Base-by-base conservation (phyloP, 176 grass and related monocot species). In the Carex scoparia region DNA sequence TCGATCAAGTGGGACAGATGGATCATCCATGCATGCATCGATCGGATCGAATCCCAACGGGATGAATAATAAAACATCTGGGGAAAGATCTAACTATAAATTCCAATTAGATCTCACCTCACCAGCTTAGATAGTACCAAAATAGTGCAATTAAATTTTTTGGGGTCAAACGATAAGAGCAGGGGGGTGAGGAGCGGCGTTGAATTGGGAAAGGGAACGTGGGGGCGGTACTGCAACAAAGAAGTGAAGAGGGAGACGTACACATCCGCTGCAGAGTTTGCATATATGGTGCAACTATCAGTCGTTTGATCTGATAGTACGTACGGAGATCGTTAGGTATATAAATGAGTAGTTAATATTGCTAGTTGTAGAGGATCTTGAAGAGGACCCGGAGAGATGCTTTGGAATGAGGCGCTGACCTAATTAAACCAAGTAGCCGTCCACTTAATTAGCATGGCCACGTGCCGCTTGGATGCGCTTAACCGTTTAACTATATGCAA, bases 221-320 rank as follows among this genome's bases (percentile, higher is more conserved):
- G 81, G 81, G 81, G 81, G 54, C 81, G 81, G 81, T 83, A 83
- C 62, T 83, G 19, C 23, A 5, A 32, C 62, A 62, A 69, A 63
- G 77, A 23, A 23, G 23, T 23, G 23, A 37, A 56, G 49, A 28
- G 3, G 18, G 3, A 48, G 33, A 46, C 44, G 0, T 1, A 0
- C 9, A 65, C 32, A 65, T 65, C 63, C 8, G 31, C 63, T 65
- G 63, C 63, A 65, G 10, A 1, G 9, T 1, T 11, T 11, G 9
- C 4, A 38, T 68, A 0, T 27, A 7, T 68, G 66, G 66, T 40
- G 33, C 14, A 40, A 13, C 11, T 2, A 7, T 8, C 1, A 14
- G 5, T 10, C 66, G 33, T 54, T 1, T 11, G 7, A 54, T 30
- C 5, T 53, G 13, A 4, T 13, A 9, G 13, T 53, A 1, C n/a